phyloP scores from a whole-genome alignment of 805 yeast genomes.

The Saitoella complicata region DNA sequence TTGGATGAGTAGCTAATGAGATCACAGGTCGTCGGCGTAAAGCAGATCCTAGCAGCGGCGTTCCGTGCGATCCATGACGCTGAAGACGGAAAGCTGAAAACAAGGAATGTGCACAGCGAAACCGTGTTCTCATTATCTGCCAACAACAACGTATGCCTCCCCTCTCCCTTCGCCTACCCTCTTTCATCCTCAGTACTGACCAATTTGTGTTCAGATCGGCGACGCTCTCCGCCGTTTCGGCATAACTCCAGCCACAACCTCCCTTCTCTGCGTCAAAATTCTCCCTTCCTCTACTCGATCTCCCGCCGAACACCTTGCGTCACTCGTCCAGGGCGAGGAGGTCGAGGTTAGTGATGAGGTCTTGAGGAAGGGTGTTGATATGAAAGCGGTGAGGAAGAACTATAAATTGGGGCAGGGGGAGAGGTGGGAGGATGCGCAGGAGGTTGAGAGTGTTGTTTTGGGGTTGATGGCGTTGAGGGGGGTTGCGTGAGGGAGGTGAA shows the following conservation, averaged over 20 bases:
- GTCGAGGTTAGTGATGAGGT: background rate
- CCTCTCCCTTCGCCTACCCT: too few relatives aligned
- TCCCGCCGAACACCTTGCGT: background rate
- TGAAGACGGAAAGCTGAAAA: constrained; percentile 30
- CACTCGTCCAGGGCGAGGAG: background rate
- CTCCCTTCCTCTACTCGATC: background rate
- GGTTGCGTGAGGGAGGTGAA: too few relatives aligned
- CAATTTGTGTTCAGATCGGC: too few relatives aligned
- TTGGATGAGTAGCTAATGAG: too few relatives aligned
- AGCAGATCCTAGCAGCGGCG: constrained; percentile 45
- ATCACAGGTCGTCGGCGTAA: constrained; percentile 28
- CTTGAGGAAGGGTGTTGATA: background rate
- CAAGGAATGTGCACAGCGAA: constrained; percentile 57
- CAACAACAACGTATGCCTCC: constrained; percentile 34
- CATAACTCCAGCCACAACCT: constrained; percentile 32
- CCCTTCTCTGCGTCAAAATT: constrained; percentile 38
- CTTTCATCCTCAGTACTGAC: too few relatives aligned
- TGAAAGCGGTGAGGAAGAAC: background rate
- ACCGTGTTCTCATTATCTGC: constrained; percentile 54
- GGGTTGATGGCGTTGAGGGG: too few relatives aligned
- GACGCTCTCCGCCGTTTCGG: constrained; percentile 64
- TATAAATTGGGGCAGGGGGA: background rate
- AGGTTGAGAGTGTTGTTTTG: constrained; percentile 11
- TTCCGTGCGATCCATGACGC: constrained; percentile 44
- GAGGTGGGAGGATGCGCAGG: constrained; percentile 1